These are phyloP conservation scores for Coprinopsis strossmayeri DNA, from an alignment of 768 basidiomycete genomes.

Conservation along the genomic window DNA sequence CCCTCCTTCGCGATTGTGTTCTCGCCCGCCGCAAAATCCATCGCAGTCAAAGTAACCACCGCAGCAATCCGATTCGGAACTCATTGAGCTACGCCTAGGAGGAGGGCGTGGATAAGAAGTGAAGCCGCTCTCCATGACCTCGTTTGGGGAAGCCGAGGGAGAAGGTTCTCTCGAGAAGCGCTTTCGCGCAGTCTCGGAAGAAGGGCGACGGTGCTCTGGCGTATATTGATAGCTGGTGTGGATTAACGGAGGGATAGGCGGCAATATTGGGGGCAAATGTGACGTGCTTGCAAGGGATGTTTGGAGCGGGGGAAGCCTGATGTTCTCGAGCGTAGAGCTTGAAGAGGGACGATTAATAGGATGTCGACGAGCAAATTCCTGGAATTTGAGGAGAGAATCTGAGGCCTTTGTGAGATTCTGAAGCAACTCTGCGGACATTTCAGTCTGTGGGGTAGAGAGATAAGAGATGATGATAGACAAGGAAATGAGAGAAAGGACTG, in stretches of 20 bases:
- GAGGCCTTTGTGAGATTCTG: slow-evolving; percentile 39
- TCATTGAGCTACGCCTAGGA: slow-evolving; percentile 19
- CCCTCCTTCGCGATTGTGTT: slow-evolving; percentile 12
- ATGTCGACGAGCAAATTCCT: slow-evolving; percentile 30
- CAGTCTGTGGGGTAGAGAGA: slow-evolving; percentile 28
- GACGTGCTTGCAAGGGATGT: slow-evolving; percentile 13
- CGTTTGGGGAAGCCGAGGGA: slow-evolving; percentile 13
- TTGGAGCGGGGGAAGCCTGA: slow-evolving; percentile 10
- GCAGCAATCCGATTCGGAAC: slow-evolving; percentile 35
- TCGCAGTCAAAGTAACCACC: slow-evolving; percentile 46
- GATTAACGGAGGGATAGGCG: slow-evolving; percentile 5
- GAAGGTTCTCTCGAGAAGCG: slow-evolving; percentile 27
- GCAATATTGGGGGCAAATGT: slow-evolving; percentile 21
- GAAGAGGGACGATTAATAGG: slow-evolving; percentile 7
- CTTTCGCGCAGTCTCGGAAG: slow-evolving; percentile 20
- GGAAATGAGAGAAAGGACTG: slow-evolving; percentile 9
- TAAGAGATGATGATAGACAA: slow-evolving; percentile 2
- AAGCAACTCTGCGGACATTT: slow-evolving; percentile 47
- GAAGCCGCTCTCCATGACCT: neutral
- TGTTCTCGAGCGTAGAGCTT: slow-evolving; percentile 9
- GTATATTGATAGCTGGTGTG: slow-evolving; percentile 9
- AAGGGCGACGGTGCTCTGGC: neutral
- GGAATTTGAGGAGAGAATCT: slow-evolving; percentile 47
- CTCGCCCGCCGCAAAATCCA: slow-evolving; percentile 26
- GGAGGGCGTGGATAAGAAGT: neutral